Conservation (phyloP, 2,329 filamentous ascomycete species). For the Lachnellula hyalina region DNA sequence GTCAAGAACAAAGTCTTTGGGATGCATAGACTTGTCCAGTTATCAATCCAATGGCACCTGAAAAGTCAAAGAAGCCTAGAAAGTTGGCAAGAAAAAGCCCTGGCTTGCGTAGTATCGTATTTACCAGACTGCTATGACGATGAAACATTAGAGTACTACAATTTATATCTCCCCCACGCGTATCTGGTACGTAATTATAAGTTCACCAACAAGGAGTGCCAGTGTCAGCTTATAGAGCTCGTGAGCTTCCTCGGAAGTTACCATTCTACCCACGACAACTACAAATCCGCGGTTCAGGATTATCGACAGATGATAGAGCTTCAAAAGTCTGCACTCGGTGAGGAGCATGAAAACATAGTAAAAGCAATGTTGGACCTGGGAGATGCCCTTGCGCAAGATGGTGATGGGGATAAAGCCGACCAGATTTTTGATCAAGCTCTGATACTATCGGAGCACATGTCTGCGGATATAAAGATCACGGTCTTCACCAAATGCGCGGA, state of each 20-base stretch:
- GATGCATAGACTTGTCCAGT: slow-evolving; percentile 17
- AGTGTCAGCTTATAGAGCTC: slow-evolving; percentile 14
- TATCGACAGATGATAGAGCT: too few relatives aligned
- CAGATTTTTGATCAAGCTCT: too few relatives aligned
- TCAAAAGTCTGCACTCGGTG: too few relatives aligned
- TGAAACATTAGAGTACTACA: slow-evolving; percentile 26
- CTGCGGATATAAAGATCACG: too few relatives aligned
- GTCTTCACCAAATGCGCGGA: too few relatives aligned
- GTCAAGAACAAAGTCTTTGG: slow-evolving; percentile 8
- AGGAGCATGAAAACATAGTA: too few relatives aligned
- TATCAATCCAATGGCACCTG: slow-evolving; percentile 19
- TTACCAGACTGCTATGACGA: slow-evolving; percentile 8
- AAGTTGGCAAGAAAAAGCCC: slow-evolving; percentile 4
- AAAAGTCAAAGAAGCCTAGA: slow-evolving; percentile 2
- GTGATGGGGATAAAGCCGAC: too few relatives aligned
- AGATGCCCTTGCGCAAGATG: too few relatives aligned
- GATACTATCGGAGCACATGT: too few relatives aligned
- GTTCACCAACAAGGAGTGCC: slow-evolving; percentile 3
- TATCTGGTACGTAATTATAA: neutral
- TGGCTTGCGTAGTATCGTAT: slow-evolving; percentile 8
- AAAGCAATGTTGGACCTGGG: too few relatives aligned
- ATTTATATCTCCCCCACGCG: slow-evolving; percentile 28
- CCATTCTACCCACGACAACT: slow-evolving; percentile 13
- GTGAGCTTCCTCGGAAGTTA: slow-evolving; percentile 11
- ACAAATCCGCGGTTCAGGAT: neutral